Evolutionary conservation across 2,329 filamentous ascomycete species (phyloP).

Genomic region (Lizonia empirigonia): DNA sequence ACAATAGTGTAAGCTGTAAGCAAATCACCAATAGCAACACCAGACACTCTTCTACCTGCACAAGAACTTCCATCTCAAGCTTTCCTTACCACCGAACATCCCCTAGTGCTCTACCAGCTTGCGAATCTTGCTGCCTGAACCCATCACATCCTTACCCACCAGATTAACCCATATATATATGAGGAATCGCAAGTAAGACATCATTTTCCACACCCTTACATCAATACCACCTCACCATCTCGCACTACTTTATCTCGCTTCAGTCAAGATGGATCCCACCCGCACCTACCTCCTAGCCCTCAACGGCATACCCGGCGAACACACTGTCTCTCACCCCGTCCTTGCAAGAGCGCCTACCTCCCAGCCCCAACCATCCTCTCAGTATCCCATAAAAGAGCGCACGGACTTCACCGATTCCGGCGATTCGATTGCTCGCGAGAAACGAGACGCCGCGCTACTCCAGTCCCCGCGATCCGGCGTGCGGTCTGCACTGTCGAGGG

Average conservation of each 20-base stretch:
- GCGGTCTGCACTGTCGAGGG: background rate
- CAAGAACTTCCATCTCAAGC: too few species aligned
- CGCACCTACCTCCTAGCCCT: background rate
- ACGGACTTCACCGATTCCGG: background rate
- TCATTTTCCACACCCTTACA: too few species aligned
- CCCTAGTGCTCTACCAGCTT: too few species aligned
- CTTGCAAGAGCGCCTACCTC: background rate
- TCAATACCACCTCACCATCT: too few species aligned
- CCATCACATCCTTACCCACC: too few species aligned
- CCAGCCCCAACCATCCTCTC: too few species aligned
- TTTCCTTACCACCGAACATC: too few species aligned
- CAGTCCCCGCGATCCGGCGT: background rate
- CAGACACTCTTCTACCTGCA: background rate
- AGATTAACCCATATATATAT: too few species aligned
- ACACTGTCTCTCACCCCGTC: background rate
- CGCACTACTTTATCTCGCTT: too few species aligned
- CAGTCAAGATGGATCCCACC: background rate
- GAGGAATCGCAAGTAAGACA: too few species aligned
- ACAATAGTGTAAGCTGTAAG: background rate
- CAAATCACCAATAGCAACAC: background rate
- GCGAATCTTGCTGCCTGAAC: background rate
- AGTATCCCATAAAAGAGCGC: background rate
- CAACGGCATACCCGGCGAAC: background rate
- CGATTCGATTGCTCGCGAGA: constrained; percentile 1
- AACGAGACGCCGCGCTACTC: background rate